These are phyloP conservation scores for Cercospora janseana DNA, from an alignment of 2,329 filamentous ascomycete species.

Conservation along the genomic window DNA sequence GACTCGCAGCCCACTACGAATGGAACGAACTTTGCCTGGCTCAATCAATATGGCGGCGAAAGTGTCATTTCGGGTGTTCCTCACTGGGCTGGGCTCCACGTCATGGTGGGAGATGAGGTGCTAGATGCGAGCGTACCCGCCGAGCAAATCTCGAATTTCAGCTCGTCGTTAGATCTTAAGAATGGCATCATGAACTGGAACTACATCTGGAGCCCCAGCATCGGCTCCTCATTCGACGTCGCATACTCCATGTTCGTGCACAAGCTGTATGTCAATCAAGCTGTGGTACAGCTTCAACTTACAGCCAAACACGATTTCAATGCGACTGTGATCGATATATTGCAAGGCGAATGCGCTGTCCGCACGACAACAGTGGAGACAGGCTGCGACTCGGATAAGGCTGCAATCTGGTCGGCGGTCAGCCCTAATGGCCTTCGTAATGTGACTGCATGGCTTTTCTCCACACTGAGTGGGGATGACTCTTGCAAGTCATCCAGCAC, in stretches of 20 bases:
- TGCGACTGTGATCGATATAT: slow-evolving; percentile 62
- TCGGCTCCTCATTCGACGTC: slow-evolving; percentile 54
- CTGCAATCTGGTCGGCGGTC: slow-evolving; percentile 64
- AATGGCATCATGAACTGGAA: slow-evolving; percentile 63
- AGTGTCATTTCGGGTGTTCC: slow-evolving; percentile 70
- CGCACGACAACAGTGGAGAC: slow-evolving; percentile 60
- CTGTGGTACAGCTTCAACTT: slow-evolving; percentile 59
- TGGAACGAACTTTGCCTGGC: slow-evolving; percentile 65
- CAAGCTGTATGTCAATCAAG: slow-evolving; percentile 62
- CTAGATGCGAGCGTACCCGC: slow-evolving; percentile 62
- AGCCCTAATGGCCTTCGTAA: slow-evolving; percentile 60
- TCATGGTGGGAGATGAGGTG: slow-evolving; percentile 55
- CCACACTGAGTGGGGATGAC: slow-evolving; percentile 47
- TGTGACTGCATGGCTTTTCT: slow-evolving; percentile 61
- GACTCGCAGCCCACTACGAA: slow-evolving; percentile 59
- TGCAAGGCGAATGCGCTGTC: slow-evolving; percentile 68
- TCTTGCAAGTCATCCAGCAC: slow-evolving; percentile 44
- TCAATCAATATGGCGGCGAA: slow-evolving; percentile 67
- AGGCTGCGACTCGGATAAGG: slow-evolving; percentile 51
- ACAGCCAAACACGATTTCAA: slow-evolving; percentile 54
- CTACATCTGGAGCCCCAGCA: slow-evolving; percentile 63
- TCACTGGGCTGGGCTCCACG: slow-evolving; percentile 62
- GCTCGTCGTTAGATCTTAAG: slow-evolving; percentile 61
- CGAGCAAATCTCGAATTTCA: slow-evolving; percentile 59
- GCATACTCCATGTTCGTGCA: slow-evolving; percentile 66